phyloP scores from a whole-genome alignment of 2,329 filamentous ascomycete species.

The Cordyceps cateniannulata region DNA sequence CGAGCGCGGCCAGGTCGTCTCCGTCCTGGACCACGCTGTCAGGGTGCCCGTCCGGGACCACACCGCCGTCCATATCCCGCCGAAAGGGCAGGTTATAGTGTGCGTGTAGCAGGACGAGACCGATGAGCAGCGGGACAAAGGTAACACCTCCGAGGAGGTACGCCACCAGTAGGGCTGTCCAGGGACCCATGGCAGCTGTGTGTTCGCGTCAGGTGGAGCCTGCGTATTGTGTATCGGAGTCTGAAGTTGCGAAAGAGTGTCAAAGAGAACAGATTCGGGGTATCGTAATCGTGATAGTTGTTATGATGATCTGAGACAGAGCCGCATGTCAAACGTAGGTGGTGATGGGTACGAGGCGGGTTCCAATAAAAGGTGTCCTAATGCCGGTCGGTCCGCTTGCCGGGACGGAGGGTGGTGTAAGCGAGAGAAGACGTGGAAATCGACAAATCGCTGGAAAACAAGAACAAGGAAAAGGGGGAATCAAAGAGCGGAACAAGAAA shows the following conservation, averaged over 20 bases:
- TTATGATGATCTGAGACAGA: constrained; percentile 3
- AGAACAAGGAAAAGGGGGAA: not conserved
- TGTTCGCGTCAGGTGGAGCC: not conserved
- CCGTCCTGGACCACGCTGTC: constrained; percentile 47
- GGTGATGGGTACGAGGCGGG: not conserved
- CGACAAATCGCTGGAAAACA: not conserved
- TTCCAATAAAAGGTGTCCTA: constrained; percentile 9
- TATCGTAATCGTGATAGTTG: not conserved
- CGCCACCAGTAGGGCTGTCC: constrained; percentile 58
- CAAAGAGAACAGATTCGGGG: not conserved
- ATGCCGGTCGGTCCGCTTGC: not conserved
- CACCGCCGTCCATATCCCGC: constrained; percentile 27
- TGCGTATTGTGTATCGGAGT: not conserved
- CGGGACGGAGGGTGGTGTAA: not conserved
- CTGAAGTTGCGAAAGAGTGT: not conserved
- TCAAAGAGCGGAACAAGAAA: not conserved
- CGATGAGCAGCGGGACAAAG: constrained; percentile 68
- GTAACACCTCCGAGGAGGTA: constrained; percentile 86
- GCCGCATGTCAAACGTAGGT: constrained; percentile 3
- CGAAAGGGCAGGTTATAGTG: constrained; percentile 60
- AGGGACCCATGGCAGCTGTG: constrained; percentile 38
- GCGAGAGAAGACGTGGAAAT: not conserved
- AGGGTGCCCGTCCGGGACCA: constrained; percentile 22
- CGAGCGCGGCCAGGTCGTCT: constrained; percentile 60
- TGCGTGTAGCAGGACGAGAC: constrained; percentile 55